These are phyloP conservation scores for Scheffersomyces spartinae DNA, from an alignment of 805 yeast species.

Conservation along the genomic window DNA sequence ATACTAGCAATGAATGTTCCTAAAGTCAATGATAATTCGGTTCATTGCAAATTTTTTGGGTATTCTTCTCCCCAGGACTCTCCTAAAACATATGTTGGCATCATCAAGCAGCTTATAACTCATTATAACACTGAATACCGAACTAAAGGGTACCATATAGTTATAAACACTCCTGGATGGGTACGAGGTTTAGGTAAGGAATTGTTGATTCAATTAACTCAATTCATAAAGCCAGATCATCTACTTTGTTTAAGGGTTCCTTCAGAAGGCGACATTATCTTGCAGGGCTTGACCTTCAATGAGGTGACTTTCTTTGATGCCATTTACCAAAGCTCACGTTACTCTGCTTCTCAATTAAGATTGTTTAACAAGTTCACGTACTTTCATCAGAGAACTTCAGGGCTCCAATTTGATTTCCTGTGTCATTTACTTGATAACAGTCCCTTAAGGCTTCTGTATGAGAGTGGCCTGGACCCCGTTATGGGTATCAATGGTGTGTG, in stretches of 20 bases:
- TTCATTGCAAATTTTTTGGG: constrained; percentile 39
- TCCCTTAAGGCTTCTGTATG: constrained; percentile 18
- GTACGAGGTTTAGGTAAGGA: constrained; percentile 76
- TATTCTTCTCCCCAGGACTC: constrained; percentile 55
- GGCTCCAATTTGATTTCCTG: constrained; percentile 10
- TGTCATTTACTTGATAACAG: constrained; percentile 12
- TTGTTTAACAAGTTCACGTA: constrained; percentile 19
- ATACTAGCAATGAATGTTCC: constrained; percentile 19
- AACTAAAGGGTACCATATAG: constrained; percentile 24
- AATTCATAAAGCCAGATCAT: constrained; percentile 39
- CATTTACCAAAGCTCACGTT: constrained; percentile 22
- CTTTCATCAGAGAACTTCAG: constrained; percentile 9
- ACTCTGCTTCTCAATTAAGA: constrained; percentile 13
- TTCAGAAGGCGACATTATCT: constrained; percentile 17
- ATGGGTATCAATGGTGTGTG: constrained; percentile 16
- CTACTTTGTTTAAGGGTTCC: constrained; percentile 35
- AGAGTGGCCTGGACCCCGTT: constrained; percentile 6
- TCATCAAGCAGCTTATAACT: constrained; percentile 29
- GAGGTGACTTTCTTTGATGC: constrained; percentile 11
- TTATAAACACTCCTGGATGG: constrained; percentile 87
- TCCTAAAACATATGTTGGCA: constrained; percentile 42
- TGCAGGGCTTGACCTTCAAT: constrained; percentile 15
- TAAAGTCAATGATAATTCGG: constrained; percentile 6
- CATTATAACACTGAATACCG: constrained; percentile 11
- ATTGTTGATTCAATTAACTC: constrained; percentile 39